Evolutionary conservation across 192 early-diverging fungal genomes (phyloP).

Genomic region (Chytriomyces sp.): DNA sequence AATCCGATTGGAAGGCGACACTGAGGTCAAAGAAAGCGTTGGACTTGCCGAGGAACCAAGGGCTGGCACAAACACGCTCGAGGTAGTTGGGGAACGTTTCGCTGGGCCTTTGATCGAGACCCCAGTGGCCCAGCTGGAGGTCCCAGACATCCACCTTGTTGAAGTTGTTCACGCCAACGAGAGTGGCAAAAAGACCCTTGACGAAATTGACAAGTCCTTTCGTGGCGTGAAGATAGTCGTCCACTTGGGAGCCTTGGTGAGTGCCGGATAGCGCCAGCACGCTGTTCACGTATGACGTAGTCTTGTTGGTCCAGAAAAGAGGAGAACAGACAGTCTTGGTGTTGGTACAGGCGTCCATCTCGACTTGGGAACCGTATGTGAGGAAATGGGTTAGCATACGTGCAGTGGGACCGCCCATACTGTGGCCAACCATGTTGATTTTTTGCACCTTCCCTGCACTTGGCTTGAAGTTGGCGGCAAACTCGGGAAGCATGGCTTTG

Average conservation of each 20-base stretch:
- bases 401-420: conserved; percentile 31
- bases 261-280: conserved; percentile 17
- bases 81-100: conserved; percentile 18
- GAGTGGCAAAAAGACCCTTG: neutral
- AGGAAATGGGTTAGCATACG: conserved; percentile 24
- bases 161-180: conserved; percentile 29
- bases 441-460: neutral
- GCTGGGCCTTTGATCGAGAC: conserved; percentile 14
- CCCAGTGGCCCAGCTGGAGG: conserved; percentile 33
- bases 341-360: conserved; percentile 25
- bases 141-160: conserved; percentile 11
- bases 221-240: conserved; percentile 11
- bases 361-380: conserved; percentile 18
- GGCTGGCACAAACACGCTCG: conserved; percentile 4
- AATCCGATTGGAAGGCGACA: neutral
- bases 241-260: conserved; percentile 19
- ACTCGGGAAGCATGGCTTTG: conserved; percentile 17
- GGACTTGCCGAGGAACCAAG: conserved; percentile 20
- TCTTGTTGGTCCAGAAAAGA: conserved; percentile 35
- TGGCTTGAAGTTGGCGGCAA: neutral
- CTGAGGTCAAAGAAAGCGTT: conserved; percentile 32
- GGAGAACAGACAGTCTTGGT: conserved; percentile 19
- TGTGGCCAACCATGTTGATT: conserved; percentile 34
- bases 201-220: conserved; percentile 4
- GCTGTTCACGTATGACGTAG: conserved; percentile 1